Conservation (phyloP, 2,329 filamentous ascomycete species). For the Fusarium fracticaudum region DNA sequence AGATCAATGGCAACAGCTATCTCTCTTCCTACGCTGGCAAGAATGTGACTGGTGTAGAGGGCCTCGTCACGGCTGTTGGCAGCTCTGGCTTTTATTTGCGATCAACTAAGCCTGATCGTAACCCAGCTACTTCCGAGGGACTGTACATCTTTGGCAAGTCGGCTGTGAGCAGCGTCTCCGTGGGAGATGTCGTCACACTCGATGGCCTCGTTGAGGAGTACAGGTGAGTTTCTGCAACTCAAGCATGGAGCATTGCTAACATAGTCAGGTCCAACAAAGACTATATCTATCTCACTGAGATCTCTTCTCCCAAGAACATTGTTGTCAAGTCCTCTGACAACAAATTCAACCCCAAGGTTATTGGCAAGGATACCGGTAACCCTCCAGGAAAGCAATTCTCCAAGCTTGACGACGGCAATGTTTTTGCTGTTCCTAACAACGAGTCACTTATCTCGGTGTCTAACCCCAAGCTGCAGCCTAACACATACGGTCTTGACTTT, state of each 20-base stretch:
- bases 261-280: conserved; percentile 57
- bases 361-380: conserved; percentile 64
- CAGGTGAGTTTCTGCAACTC: conserved; percentile 49
- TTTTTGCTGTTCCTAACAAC: conserved; percentile 73
- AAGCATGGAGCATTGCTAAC: neutral
- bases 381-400: conserved; percentile 72
- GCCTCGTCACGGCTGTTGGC: conserved; percentile 71
- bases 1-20: conserved; percentile 74
- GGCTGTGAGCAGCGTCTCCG: conserved; percentile 60
- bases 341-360: conserved; percentile 64
- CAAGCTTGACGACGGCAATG: conserved; percentile 69
- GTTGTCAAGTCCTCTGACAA: conserved; percentile 63
- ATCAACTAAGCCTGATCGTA: conserved; percentile 65
- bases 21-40: conserved; percentile 68
- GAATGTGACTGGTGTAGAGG: conserved; percentile 66
- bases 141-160: conserved; percentile 70
- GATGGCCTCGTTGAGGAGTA: conserved; percentile 68
- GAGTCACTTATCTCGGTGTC: conserved; percentile 62
- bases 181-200: conserved; percentile 71
- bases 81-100: conserved; percentile 72
- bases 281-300: conserved; percentile 72
- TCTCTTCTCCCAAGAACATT: conserved; percentile 64
- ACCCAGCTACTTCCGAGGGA: conserved; percentile 69
- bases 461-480: conserved; percentile 70
- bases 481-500: conserved; percentile 74